Evolutionary conservation across 2,329 filamentous ascomycete genomes (phyloP), one percentile per base, ranked within the genome.

Genomic region (Aspergillus tamarii): DNA sequence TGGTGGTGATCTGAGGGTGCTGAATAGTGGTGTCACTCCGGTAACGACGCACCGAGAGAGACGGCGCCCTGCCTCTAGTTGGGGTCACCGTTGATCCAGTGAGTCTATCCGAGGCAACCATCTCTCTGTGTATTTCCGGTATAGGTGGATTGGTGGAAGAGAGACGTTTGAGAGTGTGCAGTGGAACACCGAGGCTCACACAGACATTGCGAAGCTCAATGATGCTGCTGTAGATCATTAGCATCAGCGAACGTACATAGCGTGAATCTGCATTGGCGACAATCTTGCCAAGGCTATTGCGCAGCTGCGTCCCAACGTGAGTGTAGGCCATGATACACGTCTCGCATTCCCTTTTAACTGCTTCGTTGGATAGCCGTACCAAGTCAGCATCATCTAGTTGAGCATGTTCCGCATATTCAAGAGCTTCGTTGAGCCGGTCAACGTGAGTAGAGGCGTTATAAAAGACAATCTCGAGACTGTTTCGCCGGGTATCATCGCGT

Each of bases 131-230:
- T 19, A 74, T 71, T 53, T 75, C 76, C 57, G 72, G 68, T 57
- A 75, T 70, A 54, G 66, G 60, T 32, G 69, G 72, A 32, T 72
- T 77, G 30, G 67, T 68, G 32, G 71, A 64, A 63, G 73, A 62
- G n/a, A 56, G 34, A 36, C 70, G 72, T 61, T 75, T 74, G 60
- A 73, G 72, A 50, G 65, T 60, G 56, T 72, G 72, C 41, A 81
- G 70, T 36, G 77, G 78, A 58, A 81, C 77, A 32, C 83, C 83
- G 57, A 88, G 78, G 59, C 82, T 79, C 26, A 80, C 77, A 70
- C 85, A 87, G 46, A 86, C 84, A 72, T 89, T 89, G 57, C 85
- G 84, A 64, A 87, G 78, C 72, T 89, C 87, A 53, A 87, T 76
- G 56, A 88, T 73, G 65, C 85, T 85, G 55, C 84, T 83, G 68